Conservation (phyloP, 352 stramenopile species). For the Globisporangium middletonii region DNA sequence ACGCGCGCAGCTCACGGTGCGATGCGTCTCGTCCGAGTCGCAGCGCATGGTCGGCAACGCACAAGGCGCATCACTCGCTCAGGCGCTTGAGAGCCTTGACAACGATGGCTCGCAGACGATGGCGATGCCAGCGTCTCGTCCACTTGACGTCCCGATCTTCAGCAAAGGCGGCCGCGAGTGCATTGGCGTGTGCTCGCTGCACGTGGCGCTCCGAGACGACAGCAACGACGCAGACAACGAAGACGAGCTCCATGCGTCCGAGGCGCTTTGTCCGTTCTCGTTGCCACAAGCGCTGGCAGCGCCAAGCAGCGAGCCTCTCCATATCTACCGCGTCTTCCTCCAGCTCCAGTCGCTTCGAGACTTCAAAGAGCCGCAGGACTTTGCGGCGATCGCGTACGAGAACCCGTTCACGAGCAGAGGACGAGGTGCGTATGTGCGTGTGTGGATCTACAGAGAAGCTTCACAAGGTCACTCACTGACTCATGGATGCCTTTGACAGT, state of each 20-base stretch:
- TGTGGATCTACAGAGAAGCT: neutral
- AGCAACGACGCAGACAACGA: neutral
- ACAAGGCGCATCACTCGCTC: neutral
- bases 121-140: neutral
- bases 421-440: conserved; percentile 16
- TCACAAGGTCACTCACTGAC: neutral
- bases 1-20: conserved; percentile 11
- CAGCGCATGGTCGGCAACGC: conserved; percentile 3
- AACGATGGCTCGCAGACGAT: neutral
- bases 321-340: conserved; percentile 29
- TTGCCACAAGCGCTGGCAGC: neutral
- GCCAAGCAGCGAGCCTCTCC: neutral
- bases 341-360: conserved; percentile 33
- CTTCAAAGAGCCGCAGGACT: conserved; percentile 16
- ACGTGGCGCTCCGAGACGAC: neutral
- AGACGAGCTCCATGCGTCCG: neutral
- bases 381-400: conserved; percentile 22
- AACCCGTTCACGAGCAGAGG: conserved; percentile 34
- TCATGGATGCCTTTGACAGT: conserved; percentile 19
- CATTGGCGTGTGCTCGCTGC: conserved; percentile 7
- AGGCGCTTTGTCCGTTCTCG: neutral
- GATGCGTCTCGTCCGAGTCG: conserved; percentile 17
- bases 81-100: too few relatives aligned
- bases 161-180: neutral
- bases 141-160: neutral